These are phyloP conservation scores for Daucus carota DNA, from an alignment of 129 eudicot genomes.

Conservation along the genomic window DH1_v3.0 NC_030382.2:52378001-52378500, in stretches of 20 bases:
- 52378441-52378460: conserved; percentile 76
- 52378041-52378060: conserved; percentile 16
- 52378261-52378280: conserved; percentile 73
- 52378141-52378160: conserved; percentile 8
- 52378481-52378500: conserved; percentile 67
- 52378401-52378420: neutral
- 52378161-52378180: conserved; percentile 39
- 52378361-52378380: neutral
- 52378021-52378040: conserved; percentile 21
- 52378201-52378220: conserved; percentile 27
- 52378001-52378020: conserved; percentile 21
- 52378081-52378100: conserved; percentile 6
- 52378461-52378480: conserved; percentile 76
- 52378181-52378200: conserved; percentile 28
- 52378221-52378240: conserved; percentile 28
- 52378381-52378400: neutral
- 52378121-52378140: conserved; percentile 5
- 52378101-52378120: neutral
- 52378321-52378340: neutral
- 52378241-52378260: conserved; percentile 63
- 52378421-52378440: conserved; percentile 45
- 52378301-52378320: neutral
- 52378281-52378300: conserved; percentile 2
- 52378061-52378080: conserved; percentile 28
- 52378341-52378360: neutral